Conservation (phyloP, 139 green algal species). For the Trebouxia sp. region DNA sequence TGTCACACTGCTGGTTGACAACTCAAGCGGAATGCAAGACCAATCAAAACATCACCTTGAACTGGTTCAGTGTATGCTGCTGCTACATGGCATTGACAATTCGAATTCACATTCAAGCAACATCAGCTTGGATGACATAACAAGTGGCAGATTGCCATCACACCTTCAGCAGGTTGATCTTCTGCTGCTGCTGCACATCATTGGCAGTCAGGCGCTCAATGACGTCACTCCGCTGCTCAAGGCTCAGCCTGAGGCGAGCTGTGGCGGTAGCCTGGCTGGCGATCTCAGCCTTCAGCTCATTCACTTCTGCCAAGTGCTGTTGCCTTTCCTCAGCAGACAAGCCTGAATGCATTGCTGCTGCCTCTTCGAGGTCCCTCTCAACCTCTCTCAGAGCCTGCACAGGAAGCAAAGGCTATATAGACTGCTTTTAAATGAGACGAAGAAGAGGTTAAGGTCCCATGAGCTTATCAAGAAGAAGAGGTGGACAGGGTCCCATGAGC, state of each 20-base stretch:
- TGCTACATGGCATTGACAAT: too few species aligned
- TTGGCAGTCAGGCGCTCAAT: constrained; percentile 23
- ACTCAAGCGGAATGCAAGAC: too few species aligned
- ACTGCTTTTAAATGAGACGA: too few species aligned
- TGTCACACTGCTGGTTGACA: too few species aligned
- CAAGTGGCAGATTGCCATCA: background rate
- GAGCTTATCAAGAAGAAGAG: too few species aligned
- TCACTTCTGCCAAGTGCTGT: constrained; percentile 5
- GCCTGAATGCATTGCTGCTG: constrained; percentile 16
- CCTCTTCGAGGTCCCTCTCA: background rate
- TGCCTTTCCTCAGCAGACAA: background rate
- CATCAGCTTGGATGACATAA: background rate
- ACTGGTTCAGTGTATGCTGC: too few species aligned
- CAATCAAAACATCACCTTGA: too few species aligned
- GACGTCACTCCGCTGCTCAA: constrained; percentile 12
- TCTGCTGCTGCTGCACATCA: constrained; percentile 10
- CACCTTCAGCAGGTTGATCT: constrained; percentile 24
- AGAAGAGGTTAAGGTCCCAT: too few species aligned
- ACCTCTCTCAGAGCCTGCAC: constrained; percentile 9
- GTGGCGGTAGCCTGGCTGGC: background rate
- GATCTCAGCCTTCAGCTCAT: constrained; percentile 15
- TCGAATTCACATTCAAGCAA: background rate
- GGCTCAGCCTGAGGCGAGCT: background rate
- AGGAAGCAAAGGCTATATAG: too few species aligned
- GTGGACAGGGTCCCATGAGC: too few species aligned